Evolutionary conservation across 1,284 basidiomycete genomes (phyloP), one percentile per base, ranked within the genome.

Genomic region (Coriolopsis trogii): DNA sequence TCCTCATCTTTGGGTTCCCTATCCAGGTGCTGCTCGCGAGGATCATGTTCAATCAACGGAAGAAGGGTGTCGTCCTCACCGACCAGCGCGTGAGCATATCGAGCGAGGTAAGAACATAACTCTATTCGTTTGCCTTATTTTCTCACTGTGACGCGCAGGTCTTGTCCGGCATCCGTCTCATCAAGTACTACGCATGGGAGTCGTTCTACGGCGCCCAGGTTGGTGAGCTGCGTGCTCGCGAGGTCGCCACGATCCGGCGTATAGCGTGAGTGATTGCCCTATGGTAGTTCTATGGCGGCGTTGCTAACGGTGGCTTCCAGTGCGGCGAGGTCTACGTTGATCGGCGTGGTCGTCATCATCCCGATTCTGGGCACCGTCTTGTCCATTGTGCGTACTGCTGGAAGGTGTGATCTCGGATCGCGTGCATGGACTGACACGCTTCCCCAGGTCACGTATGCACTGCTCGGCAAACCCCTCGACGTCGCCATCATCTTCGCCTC

Each of bases 401-500:
- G 0, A 0, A 25, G 6, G 13, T 37, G 25, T 26, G 4, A 6
- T 13, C 8, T 24, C 20, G 7, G 10, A 16, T n/a, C 15, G 6
- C 23, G n/a, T 9, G 16, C 23, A 13, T n/a, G 8, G 6, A 21
- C 7, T 18, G 5, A 20, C 25, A n/a, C n/a, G n/a, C 26, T 16
- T 16, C 7, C 10, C 0, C 41, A 85, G 82, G 81, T 93, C 63
- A 86, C 87, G 0, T 92, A 91, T 64, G 77, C 79, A 1, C 70
- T 85, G 12, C 82, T 75, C 24, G 84, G 85, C 2, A 84, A 91
- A 65, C 62, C 75, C 3, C 78, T 92, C 31, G 79, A 85, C 59
- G 73, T 89, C 6, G 85, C 87, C 2, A 76, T 80, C 59, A 86
- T 93, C 55, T 93, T 93, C 70, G 80, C 81, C 15, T 83, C 84